Conservation (phyloP, 352 stramenopile species). For the Phytophthora agathidicida region DNA sequence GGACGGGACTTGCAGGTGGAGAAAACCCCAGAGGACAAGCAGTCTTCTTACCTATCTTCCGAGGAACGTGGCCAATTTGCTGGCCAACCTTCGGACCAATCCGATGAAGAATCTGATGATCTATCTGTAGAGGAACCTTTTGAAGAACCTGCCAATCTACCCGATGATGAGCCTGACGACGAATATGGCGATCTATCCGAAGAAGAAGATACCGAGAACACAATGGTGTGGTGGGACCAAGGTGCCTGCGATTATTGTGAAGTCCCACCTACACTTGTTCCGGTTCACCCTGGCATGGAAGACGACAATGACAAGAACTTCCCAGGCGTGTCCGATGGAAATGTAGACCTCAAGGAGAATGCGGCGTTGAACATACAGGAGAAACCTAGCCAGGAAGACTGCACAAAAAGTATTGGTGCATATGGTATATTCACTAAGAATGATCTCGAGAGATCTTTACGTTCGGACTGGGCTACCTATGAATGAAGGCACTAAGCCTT, state of each 20-base stretch:
- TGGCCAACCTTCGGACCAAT: neutral
- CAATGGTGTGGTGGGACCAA: conserved; percentile 9
- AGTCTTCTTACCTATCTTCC: neutral
- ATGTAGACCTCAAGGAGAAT: conserved; percentile 11
- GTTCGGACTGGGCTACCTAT: no score
- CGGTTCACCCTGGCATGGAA: conserved; percentile 1
- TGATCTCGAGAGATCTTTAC: no score
- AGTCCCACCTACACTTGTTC: conserved; percentile 11
- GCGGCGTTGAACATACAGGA: neutral
- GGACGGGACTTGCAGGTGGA: conserved; percentile 13
- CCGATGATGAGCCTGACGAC: neutral
- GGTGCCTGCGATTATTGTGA: conserved; percentile 18
- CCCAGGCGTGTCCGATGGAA: conserved; percentile 4
- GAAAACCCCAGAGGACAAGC: neutral
- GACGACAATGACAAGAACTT: conserved; percentile 13
- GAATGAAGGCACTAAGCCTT: no score
- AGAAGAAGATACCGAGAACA: neutral
- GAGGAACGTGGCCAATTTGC: neutral
- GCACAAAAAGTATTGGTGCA: conserved; percentile 11
- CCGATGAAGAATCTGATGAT: neutral
- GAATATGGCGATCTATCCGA: no score
- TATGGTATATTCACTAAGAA: no score
- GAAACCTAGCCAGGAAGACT: conserved; percentile 1
- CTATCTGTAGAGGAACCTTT: neutral
- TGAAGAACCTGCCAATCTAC: neutral